A percentile compares a stretch with the other conserved stretches of the same genome.
phyloP scores from a whole-genome alignment of 192 early-diverging fungal genomes.

The Coemansia sp. region DNA sequence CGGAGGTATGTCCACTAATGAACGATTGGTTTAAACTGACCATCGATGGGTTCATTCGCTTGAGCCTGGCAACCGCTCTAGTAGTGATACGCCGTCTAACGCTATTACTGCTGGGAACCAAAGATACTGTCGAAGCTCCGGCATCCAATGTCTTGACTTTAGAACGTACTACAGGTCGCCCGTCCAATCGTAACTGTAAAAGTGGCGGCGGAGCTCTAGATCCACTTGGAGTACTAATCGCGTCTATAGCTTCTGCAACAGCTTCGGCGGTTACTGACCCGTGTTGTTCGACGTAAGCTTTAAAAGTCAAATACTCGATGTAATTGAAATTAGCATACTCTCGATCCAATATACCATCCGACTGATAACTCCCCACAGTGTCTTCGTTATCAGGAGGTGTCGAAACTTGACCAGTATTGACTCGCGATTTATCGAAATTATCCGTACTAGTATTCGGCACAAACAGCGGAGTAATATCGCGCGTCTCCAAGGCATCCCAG shows the following conservation, averaged over 20 bases:
- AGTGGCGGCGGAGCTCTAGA: neutral
- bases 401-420: conserved; percentile 30
- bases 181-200: conserved; percentile 25
- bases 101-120: neutral
- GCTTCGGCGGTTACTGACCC: conserved; percentile 10
- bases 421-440: conserved; percentile 43
- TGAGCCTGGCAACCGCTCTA: conserved; percentile 3
- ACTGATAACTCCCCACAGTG: neutral
- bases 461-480: conserved; percentile 71
- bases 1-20: neutral
- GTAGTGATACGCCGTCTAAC: conserved; percentile 15
- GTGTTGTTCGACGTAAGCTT: conserved; percentile 19
- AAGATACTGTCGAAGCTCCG: neutral
- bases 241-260: neutral
- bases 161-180: conserved; percentile 6
- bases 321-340: conserved; percentile 78
- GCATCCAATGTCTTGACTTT: neutral
- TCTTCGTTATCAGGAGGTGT: neutral
- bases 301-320: conserved; percentile 69
- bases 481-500: conserved; percentile 73
- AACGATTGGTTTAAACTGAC: neutral
- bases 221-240: neutral
- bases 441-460: conserved; percentile 61
- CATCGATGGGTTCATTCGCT: neutral
- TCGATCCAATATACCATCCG: conserved; percentile 58